phyloP scores from a whole-genome alignment of 2,329 filamentous ascomycete genomes.

The Lasiodiplodia hormozganensis region DNA sequence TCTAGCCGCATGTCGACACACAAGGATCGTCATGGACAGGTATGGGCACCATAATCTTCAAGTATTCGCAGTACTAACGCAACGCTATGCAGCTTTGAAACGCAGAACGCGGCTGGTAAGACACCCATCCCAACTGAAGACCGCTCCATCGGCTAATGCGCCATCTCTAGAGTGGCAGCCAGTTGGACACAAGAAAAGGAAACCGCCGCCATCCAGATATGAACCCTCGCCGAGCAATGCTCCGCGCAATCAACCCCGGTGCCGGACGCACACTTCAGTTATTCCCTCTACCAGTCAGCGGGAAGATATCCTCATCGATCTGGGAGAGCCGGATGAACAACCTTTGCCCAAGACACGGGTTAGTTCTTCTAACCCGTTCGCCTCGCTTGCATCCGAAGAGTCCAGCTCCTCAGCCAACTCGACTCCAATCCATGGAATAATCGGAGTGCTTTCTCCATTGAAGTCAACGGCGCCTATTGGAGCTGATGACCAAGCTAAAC shows the following conservation, averaged over 20 bases:
- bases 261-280: neutral
- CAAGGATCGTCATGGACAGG: neutral
- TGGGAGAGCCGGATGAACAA: neutral
- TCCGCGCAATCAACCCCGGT: neutral
- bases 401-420: neutral
- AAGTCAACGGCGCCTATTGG: neutral
- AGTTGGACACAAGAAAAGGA: neutral
- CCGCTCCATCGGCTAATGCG: neutral
- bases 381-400: neutral
- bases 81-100: neutral
- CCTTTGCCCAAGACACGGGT: neutral
- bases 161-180: constrained; percentile 9
- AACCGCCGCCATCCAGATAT: neutral
- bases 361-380: neutral
- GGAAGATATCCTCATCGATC: neutral
- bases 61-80: too few species aligned
- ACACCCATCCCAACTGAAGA: neutral
- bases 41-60: too few species aligned
- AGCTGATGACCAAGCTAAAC: neutral
- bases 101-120: constrained; percentile 7
- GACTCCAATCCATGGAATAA: neutral
- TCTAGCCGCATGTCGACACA: neutral
- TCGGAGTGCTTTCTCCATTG: neutral
- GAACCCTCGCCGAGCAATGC: neutral
- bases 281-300: neutral